Evolutionary conservation across 139 green algal species (phyloP).

Genomic region (Astrephomene gubernaculifera): DNA sequence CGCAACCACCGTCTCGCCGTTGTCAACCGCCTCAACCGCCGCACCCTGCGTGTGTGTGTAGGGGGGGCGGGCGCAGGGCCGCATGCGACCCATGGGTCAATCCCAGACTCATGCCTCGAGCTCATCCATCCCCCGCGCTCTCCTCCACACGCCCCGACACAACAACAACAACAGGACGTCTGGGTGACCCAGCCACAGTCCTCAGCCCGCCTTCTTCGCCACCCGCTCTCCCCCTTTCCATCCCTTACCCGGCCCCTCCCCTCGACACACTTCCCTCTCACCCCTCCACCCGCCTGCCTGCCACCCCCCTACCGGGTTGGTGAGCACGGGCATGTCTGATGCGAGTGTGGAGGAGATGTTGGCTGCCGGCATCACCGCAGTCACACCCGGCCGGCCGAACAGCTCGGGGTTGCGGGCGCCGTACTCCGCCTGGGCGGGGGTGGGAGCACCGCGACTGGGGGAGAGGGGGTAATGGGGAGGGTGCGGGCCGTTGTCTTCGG

Average conservation of each 20-base stretch:
- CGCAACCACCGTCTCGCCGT: constrained; percentile 27
- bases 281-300: neutral
- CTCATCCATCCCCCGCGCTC: too few relatives aligned
- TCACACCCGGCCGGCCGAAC: neutral
- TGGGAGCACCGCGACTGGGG: constrained; percentile 1
- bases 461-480: neutral
- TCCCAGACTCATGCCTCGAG: too few relatives aligned
- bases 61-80: neutral
- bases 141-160: too few relatives aligned
- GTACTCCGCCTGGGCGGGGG: constrained; percentile 27
- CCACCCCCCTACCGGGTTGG: constrained; percentile 21
- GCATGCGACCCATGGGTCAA: too few relatives aligned
- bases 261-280: neutral
- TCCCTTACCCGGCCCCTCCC: neutral
- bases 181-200: too few relatives aligned
- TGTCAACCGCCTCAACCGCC: constrained; percentile 13
- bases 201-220: neutral
- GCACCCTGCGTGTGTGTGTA: neutral
- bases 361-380: constrained; percentile 15
- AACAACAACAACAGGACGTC: too few relatives aligned
- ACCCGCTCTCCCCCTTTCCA: too few relatives aligned
- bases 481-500: too few relatives aligned
- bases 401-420: constrained; percentile 20
- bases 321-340: constrained; percentile 13
- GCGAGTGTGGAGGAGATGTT: neutral